Conservation (phyloP, 495 filamentous ascomycete species). For the Apiosordaria backusii region DNA sequence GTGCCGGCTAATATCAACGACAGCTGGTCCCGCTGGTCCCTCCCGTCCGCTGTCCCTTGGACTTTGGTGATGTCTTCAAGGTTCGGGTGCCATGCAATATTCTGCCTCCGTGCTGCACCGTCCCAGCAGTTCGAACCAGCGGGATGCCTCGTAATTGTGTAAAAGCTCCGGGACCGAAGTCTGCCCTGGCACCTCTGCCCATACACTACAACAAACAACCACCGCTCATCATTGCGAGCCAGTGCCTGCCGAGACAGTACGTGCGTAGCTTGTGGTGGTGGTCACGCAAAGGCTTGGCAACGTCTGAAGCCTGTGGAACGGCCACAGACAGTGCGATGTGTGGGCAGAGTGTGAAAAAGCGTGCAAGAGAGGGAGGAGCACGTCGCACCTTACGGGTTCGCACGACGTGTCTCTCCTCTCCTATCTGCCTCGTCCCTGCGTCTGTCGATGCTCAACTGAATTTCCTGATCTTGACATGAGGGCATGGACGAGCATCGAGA, state of each 20-base stretch:
- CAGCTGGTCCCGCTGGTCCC: not conserved
- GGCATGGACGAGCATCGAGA: not conserved
- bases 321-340: not conserved
- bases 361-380: not conserved
- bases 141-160: not conserved
- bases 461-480: not conserved
- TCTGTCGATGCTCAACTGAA: not conserved
- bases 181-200: not conserved
- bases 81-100: not conserved
- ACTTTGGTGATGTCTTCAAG: not conserved
- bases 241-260: slow-evolving; percentile 17
- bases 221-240: not conserved
- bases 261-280: slow-evolving; percentile 15
- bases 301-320: slow-evolving; percentile 13
- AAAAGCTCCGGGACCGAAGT: slow-evolving; percentile 10
- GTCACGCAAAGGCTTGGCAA: slow-evolving; percentile 12
- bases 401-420: not conserved
- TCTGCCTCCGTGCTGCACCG: too few species aligned
- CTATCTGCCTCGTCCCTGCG: not conserved
- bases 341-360: not conserved
- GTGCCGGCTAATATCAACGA: slow-evolving; percentile 7
- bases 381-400: slow-evolving; percentile 1
- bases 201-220: not conserved
- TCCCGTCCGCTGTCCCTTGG: not conserved
- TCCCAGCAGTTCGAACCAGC: not conserved